phyloP scores from a whole-genome alignment of 495 filamentous ascomycete genomes.

The Rhypophila decipiens region DNA sequence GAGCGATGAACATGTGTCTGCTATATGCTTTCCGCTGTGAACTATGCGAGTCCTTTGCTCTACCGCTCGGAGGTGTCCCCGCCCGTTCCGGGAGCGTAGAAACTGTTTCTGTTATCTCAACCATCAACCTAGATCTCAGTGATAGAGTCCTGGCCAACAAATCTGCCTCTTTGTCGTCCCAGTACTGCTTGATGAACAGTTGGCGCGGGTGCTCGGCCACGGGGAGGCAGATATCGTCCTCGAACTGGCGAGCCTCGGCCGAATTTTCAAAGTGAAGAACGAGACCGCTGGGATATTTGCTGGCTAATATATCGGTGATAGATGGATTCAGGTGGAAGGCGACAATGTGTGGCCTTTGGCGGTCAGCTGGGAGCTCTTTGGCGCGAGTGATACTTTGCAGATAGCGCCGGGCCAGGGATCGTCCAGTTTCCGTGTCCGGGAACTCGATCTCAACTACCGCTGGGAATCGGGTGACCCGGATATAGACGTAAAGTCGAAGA shows the following conservation, averaged over 20 bases:
- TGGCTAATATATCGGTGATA: neutral
- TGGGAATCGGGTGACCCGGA: neutral
- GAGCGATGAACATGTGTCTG: too few species aligned
- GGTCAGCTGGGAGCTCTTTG: neutral
- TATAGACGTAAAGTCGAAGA: neutral
- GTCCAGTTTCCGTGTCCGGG: too few species aligned
- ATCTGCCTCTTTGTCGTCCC: too few species aligned
- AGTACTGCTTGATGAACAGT: neutral
- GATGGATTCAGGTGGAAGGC: neutral
- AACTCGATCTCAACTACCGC: neutral
- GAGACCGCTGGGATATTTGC: neutral
- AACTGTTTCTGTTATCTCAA: too few species aligned
- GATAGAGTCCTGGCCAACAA: too few species aligned
- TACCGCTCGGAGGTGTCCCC: too few species aligned
- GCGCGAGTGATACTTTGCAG: too few species aligned
- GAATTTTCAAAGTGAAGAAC: neutral
- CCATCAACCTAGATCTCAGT: too few species aligned
- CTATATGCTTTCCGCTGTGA: too few species aligned
- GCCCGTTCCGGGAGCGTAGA: too few species aligned
- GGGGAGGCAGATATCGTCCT: neutral
- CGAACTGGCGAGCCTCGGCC: neutral
- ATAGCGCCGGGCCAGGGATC: too few species aligned
- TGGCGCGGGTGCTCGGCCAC: neutral
- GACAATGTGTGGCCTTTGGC: neutral
- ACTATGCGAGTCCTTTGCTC: too few species aligned